Percentiles rank a stretch among this genome's conserved stretches.
These are phyloP conservation scores for Trifolium fragiferum DNA, from an alignment of 306 rosid genomes.

Conservation along the genomic window DNA sequence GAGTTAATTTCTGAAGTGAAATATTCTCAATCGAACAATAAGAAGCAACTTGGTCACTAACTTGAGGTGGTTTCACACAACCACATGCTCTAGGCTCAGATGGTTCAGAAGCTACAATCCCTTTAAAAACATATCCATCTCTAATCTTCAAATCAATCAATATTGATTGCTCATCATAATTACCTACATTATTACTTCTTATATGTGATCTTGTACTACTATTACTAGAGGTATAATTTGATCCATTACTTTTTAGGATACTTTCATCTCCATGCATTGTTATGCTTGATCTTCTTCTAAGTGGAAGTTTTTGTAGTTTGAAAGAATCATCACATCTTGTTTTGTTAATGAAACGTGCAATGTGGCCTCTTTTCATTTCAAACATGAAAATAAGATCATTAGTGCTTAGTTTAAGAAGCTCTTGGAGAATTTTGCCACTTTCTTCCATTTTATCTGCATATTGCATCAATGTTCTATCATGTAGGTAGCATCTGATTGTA, in stretches of 20 bases:
- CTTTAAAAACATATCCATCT: slow-evolving; percentile 83
- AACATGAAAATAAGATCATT: slow-evolving; percentile 59
- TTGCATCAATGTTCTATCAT: slow-evolving; percentile 78
- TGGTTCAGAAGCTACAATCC: slow-evolving; percentile 73
- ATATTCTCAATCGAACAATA: slow-evolving; percentile 66
- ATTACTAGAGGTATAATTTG: slow-evolving; percentile 44
- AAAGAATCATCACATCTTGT: slow-evolving; percentile 49
- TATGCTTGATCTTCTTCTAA: slow-evolving; percentile 46
- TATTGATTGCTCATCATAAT: slow-evolving; percentile 55
- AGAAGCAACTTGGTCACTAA: slow-evolving; percentile 66
- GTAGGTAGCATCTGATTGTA: slow-evolving; percentile 83
- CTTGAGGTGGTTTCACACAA: slow-evolving; percentile 70
- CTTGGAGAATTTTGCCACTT: slow-evolving; percentile 55
- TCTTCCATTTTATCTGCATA: slow-evolving; percentile 77
- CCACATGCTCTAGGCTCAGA: slow-evolving; percentile 77
- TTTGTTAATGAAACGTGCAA: slow-evolving; percentile 77
- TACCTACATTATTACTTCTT: slow-evolving; percentile 37
- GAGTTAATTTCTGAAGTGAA: slow-evolving; percentile 77
- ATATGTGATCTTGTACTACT: slow-evolving; percentile 34
- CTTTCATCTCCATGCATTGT: slow-evolving; percentile 45
- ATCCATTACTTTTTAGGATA: slow-evolving; percentile 45
- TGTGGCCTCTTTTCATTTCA: slow-evolving; percentile 84
- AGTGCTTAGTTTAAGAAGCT: slow-evolving; percentile 57
- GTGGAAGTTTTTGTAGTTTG: slow-evolving; percentile 34
- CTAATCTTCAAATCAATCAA: slow-evolving; percentile 53